Percentiles rank a stretch among this genome's conserved stretches.
Evolutionary conservation across 306 rosid genomes (phyloP).

Genomic region (Malus asiatica): DNA sequence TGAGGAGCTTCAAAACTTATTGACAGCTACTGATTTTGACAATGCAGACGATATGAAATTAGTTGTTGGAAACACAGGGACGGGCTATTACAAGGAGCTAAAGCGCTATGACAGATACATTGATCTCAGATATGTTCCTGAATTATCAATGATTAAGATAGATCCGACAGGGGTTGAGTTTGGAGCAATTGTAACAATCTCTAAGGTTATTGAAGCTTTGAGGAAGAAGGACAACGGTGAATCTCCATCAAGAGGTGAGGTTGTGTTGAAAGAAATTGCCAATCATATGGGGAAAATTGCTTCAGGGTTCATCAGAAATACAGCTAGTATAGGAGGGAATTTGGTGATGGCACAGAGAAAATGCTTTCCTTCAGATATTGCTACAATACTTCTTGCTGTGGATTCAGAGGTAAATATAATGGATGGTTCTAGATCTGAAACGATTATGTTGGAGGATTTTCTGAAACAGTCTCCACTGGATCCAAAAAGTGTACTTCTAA

Average conservation of each 20-base stretch:
- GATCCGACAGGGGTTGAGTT: conserved; percentile 56
- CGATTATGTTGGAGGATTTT: conserved; percentile 57
- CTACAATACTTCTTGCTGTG: conserved; percentile 68
- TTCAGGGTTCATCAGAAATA: conserved; percentile 52
- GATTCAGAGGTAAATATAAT: conserved; percentile 56
- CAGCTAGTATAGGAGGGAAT: conserved; percentile 85
- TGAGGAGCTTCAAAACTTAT: conserved; percentile 42
- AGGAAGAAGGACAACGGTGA: conserved; percentile 19
- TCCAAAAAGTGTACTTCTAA: conserved; percentile 46
- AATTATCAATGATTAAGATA: conserved; percentile 42
- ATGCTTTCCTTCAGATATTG: conserved; percentile 84
- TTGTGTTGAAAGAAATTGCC: conserved; percentile 45
- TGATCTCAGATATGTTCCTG: conserved; percentile 48
- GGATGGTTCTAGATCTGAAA: conserved; percentile 42
- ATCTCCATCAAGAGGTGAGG: conserved; percentile 26
- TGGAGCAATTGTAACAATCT: conserved; percentile 67
- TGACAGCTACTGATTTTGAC: conserved; percentile 12
- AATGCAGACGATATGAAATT: conserved; percentile 31
- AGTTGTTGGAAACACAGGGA: conserved; percentile 71
- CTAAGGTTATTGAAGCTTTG: conserved; percentile 55
- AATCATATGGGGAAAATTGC: conserved; percentile 77
- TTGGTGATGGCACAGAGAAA: conserved; percentile 79
- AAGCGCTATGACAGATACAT: conserved; percentile 44
- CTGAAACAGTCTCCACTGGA: conserved; percentile 56
- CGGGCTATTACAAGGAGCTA: conserved; percentile 66